phyloP scores from a whole-genome alignment of 2,329 filamentous ascomycete genomes.

The Cercospora berteroae region DNA sequence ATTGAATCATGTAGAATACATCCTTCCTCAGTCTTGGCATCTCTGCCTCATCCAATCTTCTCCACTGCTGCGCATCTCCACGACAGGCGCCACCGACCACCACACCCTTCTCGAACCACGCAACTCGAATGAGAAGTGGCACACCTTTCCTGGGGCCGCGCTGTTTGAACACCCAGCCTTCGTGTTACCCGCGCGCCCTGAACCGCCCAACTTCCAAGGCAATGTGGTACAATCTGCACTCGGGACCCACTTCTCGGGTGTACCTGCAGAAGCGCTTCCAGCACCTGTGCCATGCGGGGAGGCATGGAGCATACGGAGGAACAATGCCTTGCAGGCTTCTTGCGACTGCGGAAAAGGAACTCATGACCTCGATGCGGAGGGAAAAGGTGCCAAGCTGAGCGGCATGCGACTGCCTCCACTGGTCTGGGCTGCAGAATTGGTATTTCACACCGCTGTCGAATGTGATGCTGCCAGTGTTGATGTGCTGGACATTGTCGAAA shows the following conservation, averaged over 20 bases:
- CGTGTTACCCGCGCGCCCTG: background rate
- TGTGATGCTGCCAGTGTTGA: background rate
- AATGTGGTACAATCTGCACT: background rate
- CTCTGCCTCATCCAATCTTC: background rate
- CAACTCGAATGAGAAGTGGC: background rate
- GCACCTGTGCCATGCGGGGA: background rate
- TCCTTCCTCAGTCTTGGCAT: background rate
- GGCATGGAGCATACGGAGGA: background rate
- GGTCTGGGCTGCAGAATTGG: background rate
- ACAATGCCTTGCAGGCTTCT: no score
- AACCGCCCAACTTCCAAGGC: background rate
- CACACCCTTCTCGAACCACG: background rate
- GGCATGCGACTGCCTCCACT: no score
- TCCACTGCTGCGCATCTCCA: background rate
- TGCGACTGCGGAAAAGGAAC: no score
- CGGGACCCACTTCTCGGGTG: background rate
- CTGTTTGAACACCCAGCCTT: background rate
- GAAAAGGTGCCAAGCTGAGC: no score
- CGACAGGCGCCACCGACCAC: conserved; percentile 1
- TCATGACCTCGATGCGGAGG: no score
- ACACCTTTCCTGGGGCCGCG: background rate
- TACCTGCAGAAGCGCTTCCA: background rate
- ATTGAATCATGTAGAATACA: background rate
- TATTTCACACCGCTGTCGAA: background rate
- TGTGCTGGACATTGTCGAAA: background rate